Conservation (phyloP, 176 grass and related monocot species). For the Carex cristatella region DNA sequence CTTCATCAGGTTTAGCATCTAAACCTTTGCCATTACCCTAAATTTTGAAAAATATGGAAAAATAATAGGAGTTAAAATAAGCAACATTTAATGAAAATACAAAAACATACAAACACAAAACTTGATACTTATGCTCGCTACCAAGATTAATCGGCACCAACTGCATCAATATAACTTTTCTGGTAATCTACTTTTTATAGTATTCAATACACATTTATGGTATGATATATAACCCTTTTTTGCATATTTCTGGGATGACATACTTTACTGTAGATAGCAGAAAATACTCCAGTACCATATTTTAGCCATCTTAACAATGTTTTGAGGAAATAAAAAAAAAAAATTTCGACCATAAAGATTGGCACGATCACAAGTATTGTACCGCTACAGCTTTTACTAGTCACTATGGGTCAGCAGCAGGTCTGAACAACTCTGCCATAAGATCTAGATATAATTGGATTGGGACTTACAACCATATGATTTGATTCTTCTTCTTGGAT, state of each 20-base stretch:
- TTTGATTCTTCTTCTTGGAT: slow-evolving; percentile 83
- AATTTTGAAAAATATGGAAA: slow-evolving; percentile 25
- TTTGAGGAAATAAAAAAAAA: neutral
- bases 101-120: neutral
- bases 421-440: slow-evolving; percentile 10
- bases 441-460: neutral
- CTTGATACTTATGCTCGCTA: neutral
- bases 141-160: neutral
- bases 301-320: neutral
- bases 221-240: neutral
- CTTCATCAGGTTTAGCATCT: slow-evolving; percentile 82
- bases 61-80: slow-evolving; percentile 26
- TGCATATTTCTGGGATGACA: neutral
- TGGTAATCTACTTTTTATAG: neutral
- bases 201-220: neutral
- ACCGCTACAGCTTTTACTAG: neutral
- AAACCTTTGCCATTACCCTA: slow-evolving; percentile 69
- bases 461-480: slow-evolving; percentile 78
- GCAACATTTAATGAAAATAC: neutral
- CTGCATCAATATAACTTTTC: neutral
- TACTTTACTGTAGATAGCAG: neutral
- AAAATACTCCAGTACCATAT: neutral
- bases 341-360: neutral
- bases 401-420: neutral
- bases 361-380: neutral